phyloP scores from a whole-genome alignment of 805 yeast species.

The Lipomyces japonicus region DNA sequence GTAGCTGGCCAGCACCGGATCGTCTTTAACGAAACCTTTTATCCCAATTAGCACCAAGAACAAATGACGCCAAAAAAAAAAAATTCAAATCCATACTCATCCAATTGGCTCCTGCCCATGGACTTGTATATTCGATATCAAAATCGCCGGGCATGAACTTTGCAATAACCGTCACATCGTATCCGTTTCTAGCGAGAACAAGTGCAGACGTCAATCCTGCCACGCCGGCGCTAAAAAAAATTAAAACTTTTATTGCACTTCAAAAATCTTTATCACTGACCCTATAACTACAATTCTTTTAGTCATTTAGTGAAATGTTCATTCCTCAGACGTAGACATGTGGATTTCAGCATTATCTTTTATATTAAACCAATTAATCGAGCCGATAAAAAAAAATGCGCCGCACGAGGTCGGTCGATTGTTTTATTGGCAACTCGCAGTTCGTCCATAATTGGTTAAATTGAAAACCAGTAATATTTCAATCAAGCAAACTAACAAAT shows the following conservation, averaged over 20 bases:
- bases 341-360: no score
- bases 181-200: conserved; percentile 42
- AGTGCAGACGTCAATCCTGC: conserved; percentile 53
- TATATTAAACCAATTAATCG: no score
- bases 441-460: no score
- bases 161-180: conserved; percentile 56
- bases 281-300: conserved; percentile 20
- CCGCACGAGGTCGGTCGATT: no score
- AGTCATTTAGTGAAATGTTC: no score
- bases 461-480: no score
- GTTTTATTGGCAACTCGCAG: no score
- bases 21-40: conserved; percentile 21
- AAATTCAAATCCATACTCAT: conserved; percentile 23
- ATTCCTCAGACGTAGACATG: no score
- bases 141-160: conserved; percentile 75
- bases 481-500: no score
- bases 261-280: not conserved
- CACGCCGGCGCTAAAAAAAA: conserved; percentile 48
- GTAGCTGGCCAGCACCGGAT: conserved; percentile 16
- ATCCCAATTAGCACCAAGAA: not conserved
- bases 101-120: conserved; percentile 55
- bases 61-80: no score
- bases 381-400: no score
- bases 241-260: not conserved
- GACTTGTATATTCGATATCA: conserved; percentile 69